Conservation (phyloP, 805 yeast genomes). For the Torulaspora quercuum region DNA sequence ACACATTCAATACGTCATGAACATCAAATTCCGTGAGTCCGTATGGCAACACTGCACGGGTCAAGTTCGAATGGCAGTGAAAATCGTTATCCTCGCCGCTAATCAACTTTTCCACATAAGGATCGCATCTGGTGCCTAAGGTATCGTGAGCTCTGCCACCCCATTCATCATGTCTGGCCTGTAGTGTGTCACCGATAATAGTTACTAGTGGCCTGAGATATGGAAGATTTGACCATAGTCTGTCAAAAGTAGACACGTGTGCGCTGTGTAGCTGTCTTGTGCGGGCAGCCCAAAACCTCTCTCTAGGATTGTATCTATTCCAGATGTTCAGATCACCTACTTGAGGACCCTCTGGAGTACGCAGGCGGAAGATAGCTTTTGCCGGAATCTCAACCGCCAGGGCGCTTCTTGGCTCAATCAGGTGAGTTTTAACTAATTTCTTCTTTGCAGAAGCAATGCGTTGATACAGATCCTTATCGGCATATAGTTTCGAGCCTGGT, state of each 20-base stretch:
- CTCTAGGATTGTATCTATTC: slow-evolving; percentile 59
- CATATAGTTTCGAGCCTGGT: slow-evolving; percentile 17
- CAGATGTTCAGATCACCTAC: slow-evolving; percentile 68
- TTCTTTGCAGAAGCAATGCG: slow-evolving; percentile 9
- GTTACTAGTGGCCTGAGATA: slow-evolving; percentile 61
- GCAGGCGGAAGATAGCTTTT: slow-evolving; percentile 54
- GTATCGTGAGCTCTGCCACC: slow-evolving; percentile 65
- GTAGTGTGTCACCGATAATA: slow-evolving; percentile 58
- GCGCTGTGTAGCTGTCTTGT: slow-evolving; percentile 55
- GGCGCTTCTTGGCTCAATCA: slow-evolving; percentile 51
- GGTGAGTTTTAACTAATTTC: slow-evolving; percentile 10
- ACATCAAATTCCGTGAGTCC: slow-evolving; percentile 65
- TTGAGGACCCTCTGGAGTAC: slow-evolving; percentile 68
- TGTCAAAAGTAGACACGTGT: slow-evolving; percentile 58
- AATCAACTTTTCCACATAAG: slow-evolving; percentile 60
- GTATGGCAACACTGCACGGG: slow-evolving; percentile 54
- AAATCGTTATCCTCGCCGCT: slow-evolving; percentile 63
- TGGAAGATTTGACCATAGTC: slow-evolving; percentile 66
- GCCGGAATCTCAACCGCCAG: slow-evolving; percentile 62
- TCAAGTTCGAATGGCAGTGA: slow-evolving; percentile 65
- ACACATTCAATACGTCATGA: slow-evolving; percentile 66
- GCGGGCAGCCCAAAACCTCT: slow-evolving; percentile 66
- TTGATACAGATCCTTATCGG: slow-evolving; percentile 15
- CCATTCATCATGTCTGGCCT: slow-evolving; percentile 58
- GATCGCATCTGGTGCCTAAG: slow-evolving; percentile 67